A percentile compares a stretch with the other conserved stretches of the same genome.
phyloP scores from a whole-genome alignment of 2,329 filamentous ascomycete genomes.

The Colletotrichum liriopes region DNA sequence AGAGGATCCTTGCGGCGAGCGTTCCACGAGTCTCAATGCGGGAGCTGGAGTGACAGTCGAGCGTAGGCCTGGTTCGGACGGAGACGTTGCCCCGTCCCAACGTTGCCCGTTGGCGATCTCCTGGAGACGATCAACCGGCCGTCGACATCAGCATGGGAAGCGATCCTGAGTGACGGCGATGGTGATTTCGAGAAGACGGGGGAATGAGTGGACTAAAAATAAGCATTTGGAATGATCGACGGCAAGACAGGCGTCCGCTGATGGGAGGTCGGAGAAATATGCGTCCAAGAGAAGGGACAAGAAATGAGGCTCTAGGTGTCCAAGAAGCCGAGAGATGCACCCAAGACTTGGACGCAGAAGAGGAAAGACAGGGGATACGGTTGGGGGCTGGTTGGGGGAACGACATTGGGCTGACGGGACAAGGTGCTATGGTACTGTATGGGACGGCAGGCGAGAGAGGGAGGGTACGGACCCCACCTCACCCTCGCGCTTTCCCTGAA shows the following conservation, averaged over 20 bases:
- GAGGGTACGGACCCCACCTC: background rate
- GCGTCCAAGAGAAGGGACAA: slow-evolving; percentile 30
- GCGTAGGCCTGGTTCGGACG: slow-evolving; percentile 29
- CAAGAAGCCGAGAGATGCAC: slow-evolving; percentile 32
- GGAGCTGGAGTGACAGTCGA: slow-evolving; percentile 11
- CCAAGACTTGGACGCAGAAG: slow-evolving; percentile 26
- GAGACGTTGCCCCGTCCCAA: slow-evolving; percentile 28
- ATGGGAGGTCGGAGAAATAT: slow-evolving; percentile 16
- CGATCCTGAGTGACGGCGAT: slow-evolving; percentile 8
- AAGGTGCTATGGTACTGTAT: background rate
- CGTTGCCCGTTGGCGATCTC: slow-evolving; percentile 12
- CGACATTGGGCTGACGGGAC: background rate
- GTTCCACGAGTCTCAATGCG: slow-evolving; percentile 32
- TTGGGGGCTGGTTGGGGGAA: background rate
- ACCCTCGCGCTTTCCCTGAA: background rate
- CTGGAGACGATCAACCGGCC: slow-evolving; percentile 10
- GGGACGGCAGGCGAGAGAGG: background rate
- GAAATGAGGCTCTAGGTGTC: slow-evolving; percentile 35
- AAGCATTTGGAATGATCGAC: slow-evolving; percentile 33
- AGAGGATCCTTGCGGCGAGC: slow-evolving; percentile 15
- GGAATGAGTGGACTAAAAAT: slow-evolving; percentile 16
- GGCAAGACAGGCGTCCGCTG: slow-evolving; percentile 2
- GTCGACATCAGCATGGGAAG: slow-evolving; percentile 5
- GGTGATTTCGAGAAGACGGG: slow-evolving; percentile 10
- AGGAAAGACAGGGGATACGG: too few species aligned